Evolutionary conservation across 768 basidiomycete genomes (phyloP), one percentile per base, ranked within the genome.

Genomic region (Lactarius hengduanensis): DNA sequence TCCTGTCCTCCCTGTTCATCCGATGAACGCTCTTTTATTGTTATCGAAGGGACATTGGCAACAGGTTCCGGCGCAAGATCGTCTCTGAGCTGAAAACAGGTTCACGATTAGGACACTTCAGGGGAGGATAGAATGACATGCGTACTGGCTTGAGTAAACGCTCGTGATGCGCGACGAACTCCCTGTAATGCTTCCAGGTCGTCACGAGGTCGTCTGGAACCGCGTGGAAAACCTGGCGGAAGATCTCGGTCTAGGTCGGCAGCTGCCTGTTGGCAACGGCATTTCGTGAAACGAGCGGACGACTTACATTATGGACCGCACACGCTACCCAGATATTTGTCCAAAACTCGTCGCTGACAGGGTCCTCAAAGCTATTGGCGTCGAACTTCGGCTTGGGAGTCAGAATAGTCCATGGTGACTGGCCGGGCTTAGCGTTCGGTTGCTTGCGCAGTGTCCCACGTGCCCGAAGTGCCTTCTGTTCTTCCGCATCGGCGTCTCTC

Each of bases 161-260:
- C 68, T 94, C 92, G 56, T 94, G 89, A 72, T 90, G 82, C 6
- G 81, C 76, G 56, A 89, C 78, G 72, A 92, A 98, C 68, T 96
- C 92, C 74, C 89, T 96, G 77, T 89, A 98, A 73, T 94, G 91
- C 73, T 95, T 95, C 96, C 96, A 99, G 0, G 96, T 96, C 1
- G 89, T 89, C 66, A 98, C 85, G 28, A 87, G 80, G 74, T 99
- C 96, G 75, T 98, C 96, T 6, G 97, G 96, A 62, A 96, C 80
- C 41, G 91, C 89, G 72, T 94, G 89, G 80, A 99, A 99, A 4
- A 98, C 94, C 74, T 92, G 96, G 63, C 95, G 89, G 78, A 86
- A 98, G 69, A 98, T 94, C 74, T 96, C 92, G 68, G 96, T 99
- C 94, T 96, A 66, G 13, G 64, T 16, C 22, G 59, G 16, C 62